phyloP scores from a whole-genome alignment of 163 green algal species.

The Coccomyxa subellipsoidea region DNA sequence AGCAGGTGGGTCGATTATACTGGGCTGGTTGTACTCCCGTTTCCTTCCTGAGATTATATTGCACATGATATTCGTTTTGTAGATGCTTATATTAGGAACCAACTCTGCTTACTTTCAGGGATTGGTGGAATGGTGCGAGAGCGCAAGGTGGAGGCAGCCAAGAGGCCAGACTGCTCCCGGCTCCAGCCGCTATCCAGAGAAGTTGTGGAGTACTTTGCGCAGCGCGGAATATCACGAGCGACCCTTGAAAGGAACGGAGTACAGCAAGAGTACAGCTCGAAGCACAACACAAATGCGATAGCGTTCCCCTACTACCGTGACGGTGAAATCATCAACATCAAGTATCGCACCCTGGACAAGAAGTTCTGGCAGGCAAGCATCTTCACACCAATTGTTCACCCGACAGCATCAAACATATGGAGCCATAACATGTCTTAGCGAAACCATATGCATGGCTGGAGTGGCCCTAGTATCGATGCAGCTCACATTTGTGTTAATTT shows the following conservation, averaged over 20 bases:
- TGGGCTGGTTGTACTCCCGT: too few species aligned
- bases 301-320: conserved; percentile 74
- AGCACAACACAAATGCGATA: conserved; percentile 15
- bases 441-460: too few species aligned
- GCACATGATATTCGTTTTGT: background rate
- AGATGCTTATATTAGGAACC: too few species aligned
- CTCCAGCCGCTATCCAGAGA: conserved; percentile 4
- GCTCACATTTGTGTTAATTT: conserved; percentile 2
- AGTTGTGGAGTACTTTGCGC: conserved; percentile 38
- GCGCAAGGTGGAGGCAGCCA: background rate
- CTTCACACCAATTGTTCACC: background rate
- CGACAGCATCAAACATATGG: background rate
- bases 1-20: background rate
- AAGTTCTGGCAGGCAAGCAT: conserved; percentile 52
- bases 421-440: too few species aligned
- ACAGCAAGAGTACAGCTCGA: conserved; percentile 2
- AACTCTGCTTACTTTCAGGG: too few species aligned
- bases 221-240: conserved; percentile 39
- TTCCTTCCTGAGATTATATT: background rate
- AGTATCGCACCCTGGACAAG: conserved; percentile 81
- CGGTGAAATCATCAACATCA: conserved; percentile 83
- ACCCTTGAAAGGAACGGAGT: conserved; percentile 34
- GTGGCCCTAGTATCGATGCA: too few species aligned
- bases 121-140: background rate
- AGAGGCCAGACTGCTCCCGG: background rate